Base-by-base conservation (phyloP, 2,329 filamentous ascomycete genomes). In the Acarospora socialis region DNA sequence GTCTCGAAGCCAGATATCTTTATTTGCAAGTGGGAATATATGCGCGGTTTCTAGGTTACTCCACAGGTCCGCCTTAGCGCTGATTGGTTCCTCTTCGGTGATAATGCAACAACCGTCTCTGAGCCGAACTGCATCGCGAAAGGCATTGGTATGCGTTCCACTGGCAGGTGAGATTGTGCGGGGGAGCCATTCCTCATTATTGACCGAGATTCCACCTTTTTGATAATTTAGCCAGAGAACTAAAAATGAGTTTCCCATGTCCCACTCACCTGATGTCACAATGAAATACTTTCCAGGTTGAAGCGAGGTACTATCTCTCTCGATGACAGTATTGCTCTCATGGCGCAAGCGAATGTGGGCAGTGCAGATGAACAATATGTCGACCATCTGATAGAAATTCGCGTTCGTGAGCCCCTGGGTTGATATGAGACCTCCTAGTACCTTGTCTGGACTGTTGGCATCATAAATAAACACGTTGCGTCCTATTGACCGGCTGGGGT, bases 331-430 rank as follows among this genome's bases (percentile, higher is more conserved):
- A n/a, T n/a, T n/a, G n/a, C n/a, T n/a, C n/a, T n/a, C n/a, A n/a
- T n/a, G n/a, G n/a, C n/a, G n/a, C n/a, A n/a, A n/a, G n/a, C n/a
- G n/a, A n/a, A n/a, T n/a, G n/a, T n/a, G n/a, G n/a, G n/a, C n/a
- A n/a, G n/a, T n/a, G n/a, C n/a, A n/a, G n/a, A n/a, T n/a, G 13
- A 40, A 29, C 35, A 45, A 20, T 19, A 49, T 43, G 22, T 48
- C 40, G n/a, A 48, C 30, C 44, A 47, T 48, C n/a, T 36, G 25
- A 30, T 48, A 46, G 28, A 49, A 32, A 34, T 46, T 46, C 12
- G 32, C 31, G 28, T 46, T 45, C 8, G 43, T 45, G 13, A 49
- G 28, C 26, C 45, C 45, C 18, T 41, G 40, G 7, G 39, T 29
- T 10, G 38, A 35, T 12, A 34, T 21, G 14, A 38, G 28, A 19